phyloP scores from a whole-genome alignment of 306 rosid species.

The Pyrus betulifolia region DNA sequence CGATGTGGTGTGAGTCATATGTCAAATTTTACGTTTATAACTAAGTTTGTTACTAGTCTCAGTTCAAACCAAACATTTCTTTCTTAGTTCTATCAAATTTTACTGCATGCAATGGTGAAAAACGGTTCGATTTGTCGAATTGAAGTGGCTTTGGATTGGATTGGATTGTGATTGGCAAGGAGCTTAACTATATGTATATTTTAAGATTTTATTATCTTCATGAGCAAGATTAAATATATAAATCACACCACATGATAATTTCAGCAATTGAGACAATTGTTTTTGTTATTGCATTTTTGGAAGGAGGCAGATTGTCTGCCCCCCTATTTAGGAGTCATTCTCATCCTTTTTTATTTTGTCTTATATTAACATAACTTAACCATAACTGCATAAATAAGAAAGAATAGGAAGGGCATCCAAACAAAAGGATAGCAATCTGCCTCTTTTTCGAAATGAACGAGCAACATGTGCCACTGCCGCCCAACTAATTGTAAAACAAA shows the following conservation, averaged over 20 bases:
- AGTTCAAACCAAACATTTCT: too few species aligned
- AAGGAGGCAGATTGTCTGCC: neutral
- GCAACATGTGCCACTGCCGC: neutral
- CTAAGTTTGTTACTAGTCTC: too few species aligned
- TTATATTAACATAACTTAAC: rapidly evolving
- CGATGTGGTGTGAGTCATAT: too few species aligned
- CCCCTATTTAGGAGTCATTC: too few species aligned
- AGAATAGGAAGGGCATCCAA: too few species aligned
- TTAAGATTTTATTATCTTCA: neutral
- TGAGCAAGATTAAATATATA: too few species aligned
- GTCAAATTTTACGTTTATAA: neutral
- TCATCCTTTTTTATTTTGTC: too few species aligned
- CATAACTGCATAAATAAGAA: too few species aligned
- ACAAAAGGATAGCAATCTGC: too few species aligned
- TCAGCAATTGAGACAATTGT: neutral
- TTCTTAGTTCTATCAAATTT: too few species aligned
- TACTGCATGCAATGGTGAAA: neutral
- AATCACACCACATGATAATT: neutral
- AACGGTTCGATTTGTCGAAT: too few species aligned
- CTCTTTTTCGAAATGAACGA: neutral
- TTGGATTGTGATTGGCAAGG: neutral
- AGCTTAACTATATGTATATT: neutral
- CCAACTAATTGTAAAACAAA: neutral
- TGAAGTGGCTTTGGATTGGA: too few species aligned
- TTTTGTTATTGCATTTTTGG: neutral